Percentiles rank a stretch among this genome's conserved stretches.
Conservation (phyloP, 164 flowering plant genomes). For the Stephania yunnanensis region DNA sequence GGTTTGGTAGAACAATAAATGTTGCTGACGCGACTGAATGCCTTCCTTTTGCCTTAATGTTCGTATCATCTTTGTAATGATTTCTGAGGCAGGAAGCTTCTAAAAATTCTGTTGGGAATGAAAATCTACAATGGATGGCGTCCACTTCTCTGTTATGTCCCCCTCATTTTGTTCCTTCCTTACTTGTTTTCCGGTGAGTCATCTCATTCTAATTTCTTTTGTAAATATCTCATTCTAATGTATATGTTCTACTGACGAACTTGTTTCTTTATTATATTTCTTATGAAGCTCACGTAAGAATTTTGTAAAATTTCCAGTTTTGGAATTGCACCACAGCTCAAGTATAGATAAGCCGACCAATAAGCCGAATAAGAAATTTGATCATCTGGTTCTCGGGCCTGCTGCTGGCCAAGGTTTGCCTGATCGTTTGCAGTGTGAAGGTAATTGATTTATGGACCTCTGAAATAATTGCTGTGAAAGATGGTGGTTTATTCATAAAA, state of each 20-base stretch:
- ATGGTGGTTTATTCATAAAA: no score
- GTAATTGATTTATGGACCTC: slow-evolving; percentile 20
- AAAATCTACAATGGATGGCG: slow-evolving; percentile 54
- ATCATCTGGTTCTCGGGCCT: slow-evolving; percentile 79
- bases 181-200: slow-evolving; percentile 52
- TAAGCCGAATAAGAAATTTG: slow-evolving; percentile 42
- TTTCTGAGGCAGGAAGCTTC: background rate
- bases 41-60: slow-evolving; percentile 5
- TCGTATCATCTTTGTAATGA: slow-evolving; percentile 2
- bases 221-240: background rate
- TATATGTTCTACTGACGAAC: background rate
- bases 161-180: slow-evolving; percentile 49
- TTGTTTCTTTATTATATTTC: background rate
- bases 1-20: background rate
- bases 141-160: slow-evolving; percentile 41
- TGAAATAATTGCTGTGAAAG: no score
- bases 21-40: background rate
- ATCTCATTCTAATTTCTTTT: background rate
- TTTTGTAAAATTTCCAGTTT: slow-evolving; percentile 28
- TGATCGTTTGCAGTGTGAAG: slow-evolving; percentile 85
- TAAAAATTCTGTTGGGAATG: slow-evolving; percentile 28
- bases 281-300: background rate
- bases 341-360: slow-evolving; percentile 15
- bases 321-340: slow-evolving; percentile 39
- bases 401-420: slow-evolving; percentile 83